A percentile compares a stretch with the other conserved stretches of the same genome.
Evolutionary conservation across 306 rosid genomes (phyloP).

Genomic region (Fragaria ananassa): DNA sequence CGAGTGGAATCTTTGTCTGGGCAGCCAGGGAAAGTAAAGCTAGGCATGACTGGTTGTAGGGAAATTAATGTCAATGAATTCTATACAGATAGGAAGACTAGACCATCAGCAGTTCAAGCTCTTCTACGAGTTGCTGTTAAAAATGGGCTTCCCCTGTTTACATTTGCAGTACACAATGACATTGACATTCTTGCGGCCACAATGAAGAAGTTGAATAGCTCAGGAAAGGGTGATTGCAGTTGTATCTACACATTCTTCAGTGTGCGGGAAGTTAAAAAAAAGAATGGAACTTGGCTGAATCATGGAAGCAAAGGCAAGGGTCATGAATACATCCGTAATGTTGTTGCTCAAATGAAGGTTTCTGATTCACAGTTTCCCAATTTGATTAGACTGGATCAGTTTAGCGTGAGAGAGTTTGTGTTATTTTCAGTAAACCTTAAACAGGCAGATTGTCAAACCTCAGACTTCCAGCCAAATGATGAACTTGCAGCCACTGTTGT

Average conservation of each 20-base stretch:
- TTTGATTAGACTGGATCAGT: constrained; percentile 36
- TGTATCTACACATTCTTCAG: constrained; percentile 67
- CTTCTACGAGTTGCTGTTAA: constrained; percentile 70
- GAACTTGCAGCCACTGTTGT: constrained; percentile 87
- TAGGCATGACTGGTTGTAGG: constrained; percentile 54
- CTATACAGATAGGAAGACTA: constrained; percentile 41
- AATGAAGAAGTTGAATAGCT: constrained; percentile 53
- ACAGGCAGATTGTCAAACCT: constrained; percentile 49
- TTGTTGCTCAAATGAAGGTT: constrained; percentile 85
- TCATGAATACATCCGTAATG: constrained; percentile 58
- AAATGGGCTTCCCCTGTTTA: constrained; percentile 79
- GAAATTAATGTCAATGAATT: constrained; percentile 36
- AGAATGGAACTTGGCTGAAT: constrained; percentile 69
- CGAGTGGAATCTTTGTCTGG: constrained; percentile 28
- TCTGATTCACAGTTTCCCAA: constrained; percentile 48
- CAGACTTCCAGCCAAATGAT: constrained; percentile 67
- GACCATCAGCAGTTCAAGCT: constrained; percentile 60
- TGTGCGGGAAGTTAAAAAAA: constrained; percentile 70
- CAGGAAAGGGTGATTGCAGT: constrained; percentile 42
- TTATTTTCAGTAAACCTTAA: constrained; percentile 62
- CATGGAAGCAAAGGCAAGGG: constrained; percentile 68
- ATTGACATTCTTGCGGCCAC: constrained; percentile 81
- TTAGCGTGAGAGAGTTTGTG: constrained; percentile 62
- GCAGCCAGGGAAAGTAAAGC: constrained; percentile 44
- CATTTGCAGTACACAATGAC: constrained; percentile 81